Evolutionary conservation across 495 filamentous ascomycete species (phyloP).

Genomic region (Astrocystis sublimbata): DNA sequence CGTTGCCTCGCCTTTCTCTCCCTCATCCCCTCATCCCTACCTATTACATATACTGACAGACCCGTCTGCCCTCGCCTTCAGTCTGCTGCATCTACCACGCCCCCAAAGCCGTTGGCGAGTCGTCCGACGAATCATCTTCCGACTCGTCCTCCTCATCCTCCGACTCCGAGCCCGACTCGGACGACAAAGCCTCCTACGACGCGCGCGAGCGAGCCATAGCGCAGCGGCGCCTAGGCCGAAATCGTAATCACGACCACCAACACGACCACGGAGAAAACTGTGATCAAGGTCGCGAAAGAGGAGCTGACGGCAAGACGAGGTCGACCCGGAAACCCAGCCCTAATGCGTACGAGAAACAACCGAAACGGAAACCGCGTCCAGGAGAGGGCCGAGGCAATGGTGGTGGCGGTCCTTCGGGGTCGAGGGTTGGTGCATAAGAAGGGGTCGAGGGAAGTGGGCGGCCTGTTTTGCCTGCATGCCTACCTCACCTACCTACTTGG

Average conservation of each 20-base stretch:
- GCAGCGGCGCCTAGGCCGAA: constrained; percentile 20
- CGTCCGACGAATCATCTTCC: constrained; percentile 73
- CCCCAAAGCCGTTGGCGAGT: constrained; percentile 78
- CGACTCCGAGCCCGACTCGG: constrained; percentile 47
- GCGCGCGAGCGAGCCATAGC: constrained; percentile 28
- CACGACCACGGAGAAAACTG: constrained; percentile 31
- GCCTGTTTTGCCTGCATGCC: too few relatives aligned
- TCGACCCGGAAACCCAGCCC: constrained; percentile 66
- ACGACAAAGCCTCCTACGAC: constrained; percentile 28
- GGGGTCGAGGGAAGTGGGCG: too few relatives aligned
- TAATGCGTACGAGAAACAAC: constrained; percentile 95
- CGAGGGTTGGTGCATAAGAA: background rate
- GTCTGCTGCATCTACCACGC: constrained; percentile 99
- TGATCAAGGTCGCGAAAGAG: constrained; percentile 11
- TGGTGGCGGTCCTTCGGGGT: background rate
- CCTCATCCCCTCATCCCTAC: background rate
- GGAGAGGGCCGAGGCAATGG: background rate
- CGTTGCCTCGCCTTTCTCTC: too few relatives aligned
- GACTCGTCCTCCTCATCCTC: constrained; percentile 54
- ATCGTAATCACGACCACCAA: constrained; percentile 38
- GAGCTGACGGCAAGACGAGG: constrained; percentile 27
- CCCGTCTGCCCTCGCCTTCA: constrained; percentile 33
- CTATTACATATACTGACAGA: background rate
- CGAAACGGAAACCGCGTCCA: constrained; percentile 56
- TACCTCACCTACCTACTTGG: too few relatives aligned